Base-by-base conservation (phyloP, 2,329 filamentous ascomycete species). In the Diplodia intermedia region DNA sequence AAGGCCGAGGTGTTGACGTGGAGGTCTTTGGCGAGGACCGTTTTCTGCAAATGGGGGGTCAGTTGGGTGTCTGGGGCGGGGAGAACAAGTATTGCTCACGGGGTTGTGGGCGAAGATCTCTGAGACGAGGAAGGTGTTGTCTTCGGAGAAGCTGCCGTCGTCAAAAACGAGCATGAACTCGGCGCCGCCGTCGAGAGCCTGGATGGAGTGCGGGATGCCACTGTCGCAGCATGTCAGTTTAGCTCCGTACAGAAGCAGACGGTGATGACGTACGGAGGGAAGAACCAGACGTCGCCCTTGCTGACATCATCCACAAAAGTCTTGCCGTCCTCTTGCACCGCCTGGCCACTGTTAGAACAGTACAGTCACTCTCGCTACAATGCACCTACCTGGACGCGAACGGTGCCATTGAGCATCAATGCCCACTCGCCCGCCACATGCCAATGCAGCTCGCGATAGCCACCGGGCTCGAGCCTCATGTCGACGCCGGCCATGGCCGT, bases 21-120 rank as follows among this genome's bases (percentile, higher is more conserved):
- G 36, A 88, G 79, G 71, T 88, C 82, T 75, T 88, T 88, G 33
- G 85, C 82, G 53, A 88, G 79, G 2, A 88, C 84, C 40, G 78
- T 77, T 77, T 78, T 79, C 79, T 81, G 18, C 5, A 4, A 65
- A 20, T 20, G 36, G 36, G 36, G 36, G 11, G 36, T 38, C 11
- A 11, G 36, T 12, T 38, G 36, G 36, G 36, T 38, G 36, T 38
- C 26, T 26, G 26, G 26, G 26, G 26, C 26, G 26, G 26, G 26
- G 26, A 26, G 26, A 26, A 26, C 3, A 1, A 11, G 3, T 38
- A 2, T 38, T 43, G 49, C 55, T 52, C 60, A 63, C 65, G 2
- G 70, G 70, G 43, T 70, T 69, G 55, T 69, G 70, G 4, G 56
- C 65, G 20, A 71, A 68, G 53, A 71, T 68, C 52, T 71, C 70